phyloP scores from a whole-genome alignment of 768 basidiomycete species.

The Epithele typhae region DNA sequence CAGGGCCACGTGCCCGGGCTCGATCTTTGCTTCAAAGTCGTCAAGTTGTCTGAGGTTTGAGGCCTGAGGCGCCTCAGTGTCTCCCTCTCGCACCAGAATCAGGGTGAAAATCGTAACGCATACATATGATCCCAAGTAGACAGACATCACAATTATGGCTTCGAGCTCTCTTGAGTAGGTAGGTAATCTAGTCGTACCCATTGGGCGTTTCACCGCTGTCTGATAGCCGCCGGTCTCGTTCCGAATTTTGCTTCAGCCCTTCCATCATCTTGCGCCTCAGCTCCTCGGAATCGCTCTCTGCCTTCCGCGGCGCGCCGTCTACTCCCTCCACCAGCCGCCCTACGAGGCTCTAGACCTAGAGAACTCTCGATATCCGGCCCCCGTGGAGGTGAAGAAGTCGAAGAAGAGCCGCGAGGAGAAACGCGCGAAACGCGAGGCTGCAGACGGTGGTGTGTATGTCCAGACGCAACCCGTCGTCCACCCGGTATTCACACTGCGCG shows the following conservation, averaged over 20 bases:
- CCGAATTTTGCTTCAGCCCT: background rate
- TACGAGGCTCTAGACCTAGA: too few species aligned
- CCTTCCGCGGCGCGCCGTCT: background rate
- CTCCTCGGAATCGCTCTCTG: background rate
- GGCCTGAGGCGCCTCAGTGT: too few species aligned
- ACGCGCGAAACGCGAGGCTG: background rate
- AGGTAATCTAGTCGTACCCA: too few species aligned
- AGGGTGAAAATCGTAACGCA: too few species aligned
- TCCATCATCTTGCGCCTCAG: background rate
- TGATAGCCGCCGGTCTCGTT: background rate
- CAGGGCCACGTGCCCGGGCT: too few species aligned
- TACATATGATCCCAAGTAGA: too few species aligned
- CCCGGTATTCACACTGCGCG: background rate
- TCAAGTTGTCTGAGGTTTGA: too few species aligned
- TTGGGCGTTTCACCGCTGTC: background rate
- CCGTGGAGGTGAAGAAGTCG: constrained; percentile 21
- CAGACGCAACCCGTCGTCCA: background rate
- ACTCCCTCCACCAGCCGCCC: background rate
- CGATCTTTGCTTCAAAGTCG: too few species aligned
- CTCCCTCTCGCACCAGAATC: too few species aligned
- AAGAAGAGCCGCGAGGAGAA: constrained; percentile 12
- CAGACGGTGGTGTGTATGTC: constrained; percentile 22
- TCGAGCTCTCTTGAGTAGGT: too few species aligned
- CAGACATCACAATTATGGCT: too few species aligned
- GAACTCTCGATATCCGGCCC: too few species aligned